Evolutionary conservation across 345 rosid genomes (phyloP).

Genomic region (Theobroma cacao): DNA sequence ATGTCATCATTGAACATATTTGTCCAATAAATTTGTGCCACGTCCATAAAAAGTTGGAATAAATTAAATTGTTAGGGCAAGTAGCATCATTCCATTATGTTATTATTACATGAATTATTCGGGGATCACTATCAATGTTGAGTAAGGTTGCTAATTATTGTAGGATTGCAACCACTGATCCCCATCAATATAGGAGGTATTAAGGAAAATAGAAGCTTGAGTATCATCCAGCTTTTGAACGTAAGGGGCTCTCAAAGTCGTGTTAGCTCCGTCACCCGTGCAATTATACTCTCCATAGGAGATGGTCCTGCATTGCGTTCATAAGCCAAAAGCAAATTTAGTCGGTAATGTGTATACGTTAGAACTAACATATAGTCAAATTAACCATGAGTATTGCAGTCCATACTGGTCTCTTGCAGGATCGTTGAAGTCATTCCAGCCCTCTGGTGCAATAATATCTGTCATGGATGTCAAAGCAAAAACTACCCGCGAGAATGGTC

Average conservation of each 20-base stretch:
- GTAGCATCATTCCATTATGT: background rate
- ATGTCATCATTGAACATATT: background rate
- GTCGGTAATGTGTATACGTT: too few relatives aligned
- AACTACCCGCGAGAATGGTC: slow-evolving; percentile 76
- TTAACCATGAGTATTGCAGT: too few relatives aligned
- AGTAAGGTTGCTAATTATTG: background rate
- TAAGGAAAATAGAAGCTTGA: slow-evolving; percentile 53
- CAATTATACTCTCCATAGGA: slow-evolving; percentile 79
- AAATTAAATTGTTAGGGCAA: background rate
- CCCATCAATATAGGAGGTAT: slow-evolving; percentile 58
- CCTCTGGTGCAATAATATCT: slow-evolving; percentile 75
- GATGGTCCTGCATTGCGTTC: slow-evolving; percentile 59
- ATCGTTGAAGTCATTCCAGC: slow-evolving; percentile 89
- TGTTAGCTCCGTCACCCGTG: slow-evolving; percentile 65
- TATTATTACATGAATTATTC: background rate
- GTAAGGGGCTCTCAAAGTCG: slow-evolving; percentile 52
- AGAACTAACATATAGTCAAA: too few relatives aligned
- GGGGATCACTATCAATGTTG: background rate
- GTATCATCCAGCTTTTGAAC: slow-evolving; percentile 65
- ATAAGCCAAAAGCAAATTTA: too few relatives aligned
- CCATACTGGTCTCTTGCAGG: slow-evolving; percentile 71
- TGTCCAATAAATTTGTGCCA: background rate
- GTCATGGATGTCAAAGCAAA: slow-evolving; percentile 63
- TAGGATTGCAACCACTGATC: slow-evolving; percentile 67
- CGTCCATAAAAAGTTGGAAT: background rate